Base-by-base conservation (phyloP, 805 yeast genomes). In the Pichia thaimueangensis region DNA sequence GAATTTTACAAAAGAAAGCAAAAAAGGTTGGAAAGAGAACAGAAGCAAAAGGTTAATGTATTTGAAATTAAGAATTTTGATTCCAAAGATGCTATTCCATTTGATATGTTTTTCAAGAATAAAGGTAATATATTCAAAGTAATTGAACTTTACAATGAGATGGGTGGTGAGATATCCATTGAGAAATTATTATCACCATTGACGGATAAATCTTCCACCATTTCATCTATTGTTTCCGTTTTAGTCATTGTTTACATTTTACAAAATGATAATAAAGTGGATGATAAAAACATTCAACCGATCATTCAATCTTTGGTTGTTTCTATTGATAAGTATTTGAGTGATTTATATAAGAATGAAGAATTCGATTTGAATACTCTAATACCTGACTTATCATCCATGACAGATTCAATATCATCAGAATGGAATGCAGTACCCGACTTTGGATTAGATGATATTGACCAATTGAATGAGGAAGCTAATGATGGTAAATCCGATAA, bases 1-100 rank as follows among this genome's bases (percentile, higher is more conserved):
- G 95, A 87, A 58, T 86, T 84, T 56, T 74, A 69, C 37, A 74
- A 70, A 48, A 69, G 95, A 22, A 76, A 78, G 51, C 73, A 72
- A 43, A 78, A 76, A 54, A 64, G 95, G 41, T 50, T 78, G 30
- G 65, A 69, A 39, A 71, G 74, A 55, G 70, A 65, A 44, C 62
- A 63, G 48, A 60, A 59, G 29, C 65, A 59, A 21, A 15, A 25
- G 9, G 12, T 28, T 2, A 42, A 35, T 34, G 24, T 39, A 3
- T 15, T 43, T 15, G 49, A 47, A 27, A 45, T 44, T 47, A 43
- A 12, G 20, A 40, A 17, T 20, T 45, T 41, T 20, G 30, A 36
- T 17, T 30, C 33, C 4, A 42, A 48, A 10, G 46, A 44, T 11
- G 32, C 24, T 3, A 24, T 45, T 11, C 43, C 47, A 11, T 31